These are phyloP conservation scores for Globomyces sp. DNA, from an alignment of 371 early-diverging fungal genomes.

Conservation along the genomic window DNA sequence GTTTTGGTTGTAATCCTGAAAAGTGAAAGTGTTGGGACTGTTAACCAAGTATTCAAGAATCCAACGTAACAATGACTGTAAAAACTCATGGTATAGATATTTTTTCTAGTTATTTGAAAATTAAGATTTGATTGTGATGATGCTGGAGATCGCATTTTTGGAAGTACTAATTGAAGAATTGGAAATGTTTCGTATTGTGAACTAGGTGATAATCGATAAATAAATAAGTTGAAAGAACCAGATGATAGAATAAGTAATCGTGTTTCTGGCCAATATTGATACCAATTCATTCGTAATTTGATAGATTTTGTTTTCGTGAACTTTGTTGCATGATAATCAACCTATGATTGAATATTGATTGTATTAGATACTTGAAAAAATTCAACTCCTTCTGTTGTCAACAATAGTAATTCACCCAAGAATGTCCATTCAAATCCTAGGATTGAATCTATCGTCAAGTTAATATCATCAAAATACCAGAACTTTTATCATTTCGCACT, in stretches of 20 bases:
- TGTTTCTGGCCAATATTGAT: slow-evolving; percentile 27
- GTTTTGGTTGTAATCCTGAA: slow-evolving; percentile 22
- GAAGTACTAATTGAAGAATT: slow-evolving; percentile 3
- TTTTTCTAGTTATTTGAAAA: slow-evolving; percentile 23
- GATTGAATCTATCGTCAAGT: slow-evolving; percentile 35
- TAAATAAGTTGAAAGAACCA: slow-evolving; percentile 12
- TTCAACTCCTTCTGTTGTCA: slow-evolving; percentile 31
- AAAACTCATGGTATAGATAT: slow-evolving; percentile 18
- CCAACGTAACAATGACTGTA: slow-evolving; percentile 21
- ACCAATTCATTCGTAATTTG: slow-evolving; percentile 28
- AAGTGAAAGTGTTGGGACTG: slow-evolving; percentile 17
- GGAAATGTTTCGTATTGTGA: slow-evolving; percentile 8
- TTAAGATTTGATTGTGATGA: not conserved
- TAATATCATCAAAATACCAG: slow-evolving; percentile 22
- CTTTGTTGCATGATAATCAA: slow-evolving; percentile 1
- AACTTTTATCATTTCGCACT: not conserved
- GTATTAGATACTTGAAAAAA: slow-evolving; percentile 31
- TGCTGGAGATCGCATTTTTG: not conserved
- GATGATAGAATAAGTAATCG: slow-evolving; percentile 5
- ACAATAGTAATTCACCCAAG: slow-evolving; percentile 27
- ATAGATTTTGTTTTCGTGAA: slow-evolving; percentile 13
- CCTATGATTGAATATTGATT: not conserved
- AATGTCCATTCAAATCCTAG: slow-evolving; percentile 47
- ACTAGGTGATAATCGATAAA: slow-evolving; percentile 9
- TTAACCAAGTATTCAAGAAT: slow-evolving; percentile 18